These are phyloP conservation scores for Tricholoma bakamatsutake DNA, from an alignment of 768 basidiomycete species.

Conservation along the genomic window DNA sequence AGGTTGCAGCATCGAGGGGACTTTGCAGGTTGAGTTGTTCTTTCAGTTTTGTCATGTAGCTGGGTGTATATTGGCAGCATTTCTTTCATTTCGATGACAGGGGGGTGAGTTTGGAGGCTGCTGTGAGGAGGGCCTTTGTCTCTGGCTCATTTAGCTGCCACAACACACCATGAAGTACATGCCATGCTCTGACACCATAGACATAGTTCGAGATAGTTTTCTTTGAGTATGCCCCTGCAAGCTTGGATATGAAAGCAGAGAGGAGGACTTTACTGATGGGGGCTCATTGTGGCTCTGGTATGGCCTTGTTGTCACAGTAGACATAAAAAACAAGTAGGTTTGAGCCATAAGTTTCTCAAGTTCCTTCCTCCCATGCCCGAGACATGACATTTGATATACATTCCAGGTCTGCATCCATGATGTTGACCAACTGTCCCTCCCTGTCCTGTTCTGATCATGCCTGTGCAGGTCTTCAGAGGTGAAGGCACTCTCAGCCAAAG, in stretches of 20 bases:
- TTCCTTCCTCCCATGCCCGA: neutral
- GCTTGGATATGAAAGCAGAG: too few relatives aligned
- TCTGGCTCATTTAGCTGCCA: neutral
- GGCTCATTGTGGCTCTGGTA: neutral
- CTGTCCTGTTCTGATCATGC: neutral
- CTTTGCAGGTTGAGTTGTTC: neutral
- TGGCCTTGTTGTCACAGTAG: neutral
- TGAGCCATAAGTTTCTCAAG: neutral
- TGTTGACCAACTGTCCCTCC: neutral
- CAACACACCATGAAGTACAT: neutral
- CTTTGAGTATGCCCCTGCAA: neutral
- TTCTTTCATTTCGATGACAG: neutral
- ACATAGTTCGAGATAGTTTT: neutral
- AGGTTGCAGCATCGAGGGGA: neutral
- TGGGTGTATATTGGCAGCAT: neutral
- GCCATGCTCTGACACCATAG: neutral
- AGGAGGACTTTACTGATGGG: neutral
- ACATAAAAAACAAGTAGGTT: neutral
- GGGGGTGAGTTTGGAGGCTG: neutral
- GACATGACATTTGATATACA: neutral
- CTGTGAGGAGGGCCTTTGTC: neutral
- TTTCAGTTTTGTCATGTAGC: neutral
- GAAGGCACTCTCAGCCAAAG: neutral
- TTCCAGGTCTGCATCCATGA: too few relatives aligned
- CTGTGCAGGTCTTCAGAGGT: neutral